These are phyloP conservation scores for Phytophthora macrochlamydospora DNA, from an alignment of 352 stramenopile species.

Conservation along the genomic window DNA sequence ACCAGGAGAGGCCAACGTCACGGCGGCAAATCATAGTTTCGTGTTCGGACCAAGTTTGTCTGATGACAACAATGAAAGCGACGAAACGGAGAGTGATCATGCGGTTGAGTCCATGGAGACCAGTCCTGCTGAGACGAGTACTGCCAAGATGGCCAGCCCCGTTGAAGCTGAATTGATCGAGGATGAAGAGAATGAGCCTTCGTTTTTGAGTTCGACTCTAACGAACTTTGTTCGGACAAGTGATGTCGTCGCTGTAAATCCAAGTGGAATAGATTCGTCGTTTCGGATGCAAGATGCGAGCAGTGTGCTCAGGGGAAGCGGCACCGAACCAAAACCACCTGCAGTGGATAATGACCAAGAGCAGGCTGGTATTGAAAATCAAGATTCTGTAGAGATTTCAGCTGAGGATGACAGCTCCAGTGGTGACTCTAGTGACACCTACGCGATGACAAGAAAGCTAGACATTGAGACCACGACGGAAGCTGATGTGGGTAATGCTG, in stretches of 20 bases:
- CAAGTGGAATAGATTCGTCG: constrained; percentile 18
- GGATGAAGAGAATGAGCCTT: neutral
- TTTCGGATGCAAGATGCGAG: constrained; percentile 17
- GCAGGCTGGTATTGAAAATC: neutral
- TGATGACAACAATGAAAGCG: neutral
- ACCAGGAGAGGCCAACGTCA: no score
- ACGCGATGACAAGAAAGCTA: neutral
- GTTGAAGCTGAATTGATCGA: neutral
- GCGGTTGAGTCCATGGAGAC: neutral
- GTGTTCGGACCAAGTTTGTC: constrained; percentile 21
- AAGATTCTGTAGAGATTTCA: neutral
- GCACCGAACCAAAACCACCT: neutral
- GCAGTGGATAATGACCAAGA: constrained; percentile 4
- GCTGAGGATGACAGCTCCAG: neutral
- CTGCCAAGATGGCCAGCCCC: no score
- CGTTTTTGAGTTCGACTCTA: constrained; percentile 16
- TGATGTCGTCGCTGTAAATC: constrained; percentile 11
- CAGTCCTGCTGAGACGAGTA: neutral
- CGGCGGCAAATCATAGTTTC: no score
- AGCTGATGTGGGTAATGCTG: no score
- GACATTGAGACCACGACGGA: neutral
- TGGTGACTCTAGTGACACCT: neutral
- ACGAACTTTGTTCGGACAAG: constrained; percentile 24
- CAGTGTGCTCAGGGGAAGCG: constrained; percentile 19
- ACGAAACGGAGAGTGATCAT: no score